A percentile compares a stretch with the other conserved stretches of the same genome.
Evolutionary conservation across 306 rosid species (phyloP).

Genomic region (Cotoneaster glaucophyllus): DNA sequence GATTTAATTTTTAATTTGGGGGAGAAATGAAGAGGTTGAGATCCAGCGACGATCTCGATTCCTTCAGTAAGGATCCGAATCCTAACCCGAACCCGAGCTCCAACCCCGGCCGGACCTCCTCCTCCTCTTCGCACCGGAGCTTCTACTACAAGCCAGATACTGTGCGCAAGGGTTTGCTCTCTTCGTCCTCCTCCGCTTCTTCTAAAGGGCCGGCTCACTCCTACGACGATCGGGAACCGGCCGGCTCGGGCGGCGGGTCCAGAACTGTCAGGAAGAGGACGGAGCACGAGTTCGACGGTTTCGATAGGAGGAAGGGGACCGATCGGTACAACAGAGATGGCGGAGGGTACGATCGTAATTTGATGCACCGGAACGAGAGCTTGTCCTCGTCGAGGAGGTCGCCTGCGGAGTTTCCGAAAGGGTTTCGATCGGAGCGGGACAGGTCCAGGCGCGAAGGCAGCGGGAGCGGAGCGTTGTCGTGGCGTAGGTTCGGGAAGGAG

Average conservation of each 20-base stretch:
- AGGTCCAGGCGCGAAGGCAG: slow-evolving; percentile 75
- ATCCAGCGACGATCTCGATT: slow-evolving; percentile 84
- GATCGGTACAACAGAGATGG: slow-evolving; percentile 58
- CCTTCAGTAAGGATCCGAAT: slow-evolving; percentile 51
- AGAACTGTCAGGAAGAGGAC: slow-evolving; percentile 73
- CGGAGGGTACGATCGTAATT: slow-evolving; percentile 45
- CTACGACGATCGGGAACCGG: slow-evolving; percentile 60
- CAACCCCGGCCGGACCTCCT: slow-evolving; percentile 23
- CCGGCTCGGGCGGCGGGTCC: slow-evolving; percentile 7
- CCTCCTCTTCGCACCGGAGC: slow-evolving; percentile 59
- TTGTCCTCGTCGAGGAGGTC: slow-evolving; percentile 48
- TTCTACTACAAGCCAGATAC: slow-evolving; percentile 58
- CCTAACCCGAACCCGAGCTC: slow-evolving; percentile 37
- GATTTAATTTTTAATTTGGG: neutral
- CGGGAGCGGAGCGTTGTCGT: slow-evolving; percentile 82
- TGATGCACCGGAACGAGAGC: slow-evolving; percentile 86
- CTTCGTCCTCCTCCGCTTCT: slow-evolving; percentile 41
- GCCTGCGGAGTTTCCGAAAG: slow-evolving; percentile 65
- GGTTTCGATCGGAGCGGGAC: slow-evolving; percentile 94
- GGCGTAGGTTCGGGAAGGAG: slow-evolving; percentile 86
- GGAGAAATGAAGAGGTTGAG: slow-evolving; percentile 75
- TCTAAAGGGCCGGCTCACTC: slow-evolving; percentile 28
- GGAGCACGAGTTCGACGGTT: slow-evolving; percentile 69
- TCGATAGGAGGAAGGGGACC: slow-evolving; percentile 72
- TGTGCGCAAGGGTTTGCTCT: slow-evolving; percentile 52